Evolutionary conservation across 78 protist species (phyloP).

Genomic region (Tieghemostelium lacteum): DNA sequence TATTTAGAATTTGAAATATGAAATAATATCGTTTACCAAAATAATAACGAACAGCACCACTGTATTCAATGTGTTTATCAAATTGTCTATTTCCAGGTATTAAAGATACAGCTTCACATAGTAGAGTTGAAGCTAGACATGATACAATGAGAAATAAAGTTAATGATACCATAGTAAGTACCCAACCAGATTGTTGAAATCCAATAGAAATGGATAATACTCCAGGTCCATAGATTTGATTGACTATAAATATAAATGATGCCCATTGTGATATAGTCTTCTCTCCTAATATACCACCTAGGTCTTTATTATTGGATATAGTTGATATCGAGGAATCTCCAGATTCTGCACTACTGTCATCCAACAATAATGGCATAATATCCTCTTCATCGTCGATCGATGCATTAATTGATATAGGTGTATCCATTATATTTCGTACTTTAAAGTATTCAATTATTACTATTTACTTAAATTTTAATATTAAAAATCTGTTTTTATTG

Average conservation of each 20-base stretch:
- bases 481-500: too few species aligned
- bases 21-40: constrained; percentile 37
- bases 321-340: neutral
- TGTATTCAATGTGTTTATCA: constrained; percentile 60
- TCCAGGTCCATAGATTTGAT: constrained; percentile 74
- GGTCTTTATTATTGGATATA: constrained; percentile 6
- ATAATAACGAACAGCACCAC: constrained; percentile 33
- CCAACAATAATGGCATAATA: neutral
- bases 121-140: constrained; percentile 58
- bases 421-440: neutral
- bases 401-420: neutral
- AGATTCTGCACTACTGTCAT: neutral
- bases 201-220: constrained; percentile 50
- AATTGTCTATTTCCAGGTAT: constrained; percentile 55
- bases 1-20: constrained; percentile 44
- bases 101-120: constrained; percentile 49
- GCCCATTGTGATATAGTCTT: constrained; percentile 34
- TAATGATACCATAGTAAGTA: constrained; percentile 38
- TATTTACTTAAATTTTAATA: too few species aligned
- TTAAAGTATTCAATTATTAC: too few species aligned
- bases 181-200: constrained; percentile 69
- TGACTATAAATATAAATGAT: constrained; percentile 62
- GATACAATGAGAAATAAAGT: constrained; percentile 45
- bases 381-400: neutral
- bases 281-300: constrained; percentile 47